These are phyloP conservation scores for Amylocarpus encephaloides DNA, from an alignment of 2,329 filamentous ascomycete species.

Conservation along the genomic window DNA sequence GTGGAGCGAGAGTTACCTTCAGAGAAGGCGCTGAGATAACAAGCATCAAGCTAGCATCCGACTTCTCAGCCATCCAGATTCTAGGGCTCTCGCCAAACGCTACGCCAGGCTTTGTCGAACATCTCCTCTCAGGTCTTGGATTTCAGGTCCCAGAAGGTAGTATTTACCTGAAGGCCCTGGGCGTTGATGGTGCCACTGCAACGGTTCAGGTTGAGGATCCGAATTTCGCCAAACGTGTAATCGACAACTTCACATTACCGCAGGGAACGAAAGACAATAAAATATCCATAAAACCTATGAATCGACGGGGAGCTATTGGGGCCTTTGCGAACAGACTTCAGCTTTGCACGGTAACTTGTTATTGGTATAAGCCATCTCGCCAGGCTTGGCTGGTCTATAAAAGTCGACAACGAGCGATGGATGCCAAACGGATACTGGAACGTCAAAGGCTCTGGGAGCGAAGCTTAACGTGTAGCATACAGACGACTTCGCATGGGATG, in stretches of 20 bases:
- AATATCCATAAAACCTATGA: conserved; percentile 1
- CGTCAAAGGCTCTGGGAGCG: background rate
- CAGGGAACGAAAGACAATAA: background rate
- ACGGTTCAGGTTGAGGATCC: conserved; percentile 11
- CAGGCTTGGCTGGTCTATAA: conserved; percentile 5
- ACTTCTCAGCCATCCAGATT: conserved; percentile 12
- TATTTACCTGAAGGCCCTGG: conserved; percentile 6
- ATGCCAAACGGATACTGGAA: background rate
- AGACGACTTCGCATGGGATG: too few relatives aligned
- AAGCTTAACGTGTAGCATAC: too few relatives aligned
- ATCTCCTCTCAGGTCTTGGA: conserved; percentile 3
- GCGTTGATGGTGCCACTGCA: background rate
- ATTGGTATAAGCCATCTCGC: conserved; percentile 9
- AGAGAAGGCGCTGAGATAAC: conserved; percentile 4
- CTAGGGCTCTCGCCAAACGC: background rate
- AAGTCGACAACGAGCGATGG: background rate
- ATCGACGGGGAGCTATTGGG: background rate
- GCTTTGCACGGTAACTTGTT: conserved; percentile 9
- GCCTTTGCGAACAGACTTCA: conserved; percentile 5
- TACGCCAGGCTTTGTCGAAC: background rate
- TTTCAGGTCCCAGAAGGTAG: background rate
- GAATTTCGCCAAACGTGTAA: conserved; percentile 2
- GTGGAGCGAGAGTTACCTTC: conserved; percentile 5
- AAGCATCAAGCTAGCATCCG: conserved; percentile 7
- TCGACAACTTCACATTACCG: background rate